A percentile compares a stretch with the other conserved stretches of the same genome.
Conservation (phyloP, 495 filamentous ascomycete genomes). For the Penicillium pancosmium region DNA sequence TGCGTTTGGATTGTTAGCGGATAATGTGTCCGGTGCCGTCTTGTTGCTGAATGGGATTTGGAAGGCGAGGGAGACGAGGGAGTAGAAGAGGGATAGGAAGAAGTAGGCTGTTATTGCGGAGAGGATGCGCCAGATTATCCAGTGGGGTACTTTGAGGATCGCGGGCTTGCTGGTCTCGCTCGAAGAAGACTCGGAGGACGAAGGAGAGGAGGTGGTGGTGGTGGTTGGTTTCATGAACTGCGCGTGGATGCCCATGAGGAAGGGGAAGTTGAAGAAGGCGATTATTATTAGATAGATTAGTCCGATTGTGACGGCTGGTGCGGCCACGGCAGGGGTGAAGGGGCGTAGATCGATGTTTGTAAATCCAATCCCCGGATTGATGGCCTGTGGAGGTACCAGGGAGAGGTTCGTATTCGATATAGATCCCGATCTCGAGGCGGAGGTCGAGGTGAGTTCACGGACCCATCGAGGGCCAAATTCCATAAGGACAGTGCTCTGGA, state of each 20-base stretch:
- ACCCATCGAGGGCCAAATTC: constrained; percentile 59
- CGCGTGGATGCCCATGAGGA: constrained; percentile 69
- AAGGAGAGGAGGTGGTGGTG: constrained; percentile 48
- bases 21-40: constrained; percentile 44
- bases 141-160: constrained; percentile 59
- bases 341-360: constrained; percentile 63
- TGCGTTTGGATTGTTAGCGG: constrained; percentile 53
- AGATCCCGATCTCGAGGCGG: constrained; percentile 17
- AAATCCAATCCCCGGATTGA: constrained; percentile 67
- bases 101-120: constrained; percentile 66
- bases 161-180: no score
- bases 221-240: constrained; percentile 50
- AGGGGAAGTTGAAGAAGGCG: constrained; percentile 71
- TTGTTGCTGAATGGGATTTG: constrained; percentile 61
- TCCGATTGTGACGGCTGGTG: constrained; percentile 65
- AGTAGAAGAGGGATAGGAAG: constrained; percentile 69
- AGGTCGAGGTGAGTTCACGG: constrained; percentile 32
- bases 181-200: no score
- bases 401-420: constrained; percentile 29
- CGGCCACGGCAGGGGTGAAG: constrained; percentile 57
- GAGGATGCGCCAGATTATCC: constrained; percentile 61
- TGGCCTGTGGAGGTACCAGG: constrained; percentile 51
- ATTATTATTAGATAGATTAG: constrained; percentile 76
- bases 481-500: constrained; percentile 47
- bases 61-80: constrained; percentile 65